Evolutionary conservation across 345 rosid species (phyloP).

Genomic region (Euphorbia peplus): DNA sequence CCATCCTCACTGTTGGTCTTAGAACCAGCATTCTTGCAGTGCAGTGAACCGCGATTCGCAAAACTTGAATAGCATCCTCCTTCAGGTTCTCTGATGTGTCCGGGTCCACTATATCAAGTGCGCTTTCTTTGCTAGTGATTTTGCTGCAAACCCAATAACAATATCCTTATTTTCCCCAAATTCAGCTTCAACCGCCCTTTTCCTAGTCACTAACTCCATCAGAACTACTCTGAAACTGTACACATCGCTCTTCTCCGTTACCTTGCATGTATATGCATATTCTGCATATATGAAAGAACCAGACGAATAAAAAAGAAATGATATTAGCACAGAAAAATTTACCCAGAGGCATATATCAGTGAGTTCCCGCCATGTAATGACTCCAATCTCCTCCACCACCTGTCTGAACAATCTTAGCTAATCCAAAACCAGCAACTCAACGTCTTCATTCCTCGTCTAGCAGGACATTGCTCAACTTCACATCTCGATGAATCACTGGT

Average conservation of each 20-base stretch:
- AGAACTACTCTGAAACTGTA: constrained; percentile 88
- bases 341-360: constrained; percentile 95
- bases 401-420: constrained; percentile 64
- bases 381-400: constrained; percentile 48
- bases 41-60: constrained; percentile 63
- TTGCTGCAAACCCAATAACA: constrained; percentile 56
- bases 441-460: constrained; percentile 82
- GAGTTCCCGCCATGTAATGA: constrained; percentile 62
- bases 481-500: constrained; percentile 80
- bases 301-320: not conserved
- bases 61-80: constrained; percentile 52
- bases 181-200: constrained; percentile 56
- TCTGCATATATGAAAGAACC: constrained; percentile 38
- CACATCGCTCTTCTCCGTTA: constrained; percentile 77
- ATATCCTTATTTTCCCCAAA: constrained; percentile 68
- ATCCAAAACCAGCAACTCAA: constrained; percentile 81
- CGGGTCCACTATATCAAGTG: constrained; percentile 47
- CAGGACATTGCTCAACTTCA: constrained; percentile 82
- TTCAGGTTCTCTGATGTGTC: constrained; percentile 37
- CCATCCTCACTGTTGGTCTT: constrained; percentile 75
- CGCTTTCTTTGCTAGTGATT: constrained; percentile 35
- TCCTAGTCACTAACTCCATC: constrained; percentile 79
- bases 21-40: constrained; percentile 49
- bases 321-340: constrained; percentile 9
- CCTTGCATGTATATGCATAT: constrained; percentile 53